phyloP scores from a whole-genome alignment of 164 flowering plant species.

The Aristolochia californica region DNA sequence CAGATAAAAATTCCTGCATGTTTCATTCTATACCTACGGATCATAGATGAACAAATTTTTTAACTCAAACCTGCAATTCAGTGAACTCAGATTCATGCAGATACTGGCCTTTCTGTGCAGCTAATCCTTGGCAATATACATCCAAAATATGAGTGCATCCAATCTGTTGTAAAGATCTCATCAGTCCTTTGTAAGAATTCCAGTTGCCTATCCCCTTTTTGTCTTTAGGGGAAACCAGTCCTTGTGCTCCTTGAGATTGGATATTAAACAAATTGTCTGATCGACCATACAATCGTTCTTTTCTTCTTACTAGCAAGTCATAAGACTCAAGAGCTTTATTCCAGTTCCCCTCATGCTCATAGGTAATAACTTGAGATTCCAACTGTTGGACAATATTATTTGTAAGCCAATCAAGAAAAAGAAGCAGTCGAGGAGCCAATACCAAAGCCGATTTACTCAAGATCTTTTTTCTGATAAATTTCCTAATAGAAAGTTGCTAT shows the following conservation, averaged over 20 bases:
- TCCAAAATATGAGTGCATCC: conserved; percentile 86
- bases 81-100: conserved; percentile 69
- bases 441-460: too few relatives aligned
- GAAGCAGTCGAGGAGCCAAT: too few relatives aligned
- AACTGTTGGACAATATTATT: conserved; percentile 27
- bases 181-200: conserved; percentile 70
- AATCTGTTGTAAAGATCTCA: conserved; percentile 82
- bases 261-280: conserved; percentile 15
- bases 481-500: background rate
- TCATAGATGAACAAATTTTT: too few relatives aligned
- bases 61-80: conserved; percentile 72
- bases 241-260: conserved; percentile 12
- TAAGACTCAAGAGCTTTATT: conserved; percentile 89
- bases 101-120: conserved; percentile 47
- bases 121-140: conserved; percentile 81
- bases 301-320: conserved; percentile 70
- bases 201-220: conserved; percentile 24
- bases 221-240: conserved; percentile 6
- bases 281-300: conserved; percentile 14
- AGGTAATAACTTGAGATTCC: conserved; percentile 72
- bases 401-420: background rate
- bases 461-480: background rate
- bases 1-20: too few relatives aligned
- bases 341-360: conserved; percentile 97
- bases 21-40: too few relatives aligned